These are phyloP conservation scores for Galerina sulciceps DNA, from an alignment of 768 basidiomycete genomes.

Conservation along the genomic window DNA sequence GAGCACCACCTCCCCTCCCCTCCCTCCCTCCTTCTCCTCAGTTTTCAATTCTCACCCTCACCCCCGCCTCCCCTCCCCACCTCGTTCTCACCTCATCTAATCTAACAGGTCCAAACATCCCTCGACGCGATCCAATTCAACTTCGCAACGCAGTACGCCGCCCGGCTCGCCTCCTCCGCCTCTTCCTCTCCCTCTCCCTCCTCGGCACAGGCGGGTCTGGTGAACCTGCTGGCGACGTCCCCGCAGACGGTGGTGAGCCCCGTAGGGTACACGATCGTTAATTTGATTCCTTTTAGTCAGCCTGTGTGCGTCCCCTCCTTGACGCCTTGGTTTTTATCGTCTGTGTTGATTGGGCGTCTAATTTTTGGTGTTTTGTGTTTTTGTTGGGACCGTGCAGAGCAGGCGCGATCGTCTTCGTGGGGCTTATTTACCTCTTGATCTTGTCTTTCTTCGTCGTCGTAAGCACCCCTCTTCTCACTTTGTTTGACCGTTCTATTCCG, in stretches of 20 bases:
- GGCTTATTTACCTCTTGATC: slow-evolving; percentile 60
- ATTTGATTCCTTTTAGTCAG: slow-evolving; percentile 62
- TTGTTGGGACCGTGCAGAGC: slow-evolving; percentile 37
- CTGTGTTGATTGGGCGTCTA: background rate
- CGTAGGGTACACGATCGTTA: slow-evolving; percentile 48
- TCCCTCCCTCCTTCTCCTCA: background rate
- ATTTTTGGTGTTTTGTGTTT: background rate
- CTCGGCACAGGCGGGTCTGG: slow-evolving; percentile 19
- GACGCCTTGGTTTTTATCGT: background rate
- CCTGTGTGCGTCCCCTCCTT: slow-evolving; percentile 52
- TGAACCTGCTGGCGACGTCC: slow-evolving; percentile 45
- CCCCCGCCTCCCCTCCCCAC: background rate
- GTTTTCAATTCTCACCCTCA: background rate
- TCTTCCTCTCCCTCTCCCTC: slow-evolving; percentile 17
- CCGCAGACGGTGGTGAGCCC: slow-evolving; percentile 56
- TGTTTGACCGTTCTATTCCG: too few species aligned
- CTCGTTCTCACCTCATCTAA: background rate
- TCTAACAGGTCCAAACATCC: slow-evolving; percentile 38
- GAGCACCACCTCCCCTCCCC: slow-evolving; percentile 3
- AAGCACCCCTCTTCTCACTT: slow-evolving; percentile 16
- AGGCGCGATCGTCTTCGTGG: slow-evolving; percentile 56
- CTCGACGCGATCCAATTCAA: slow-evolving; percentile 34
- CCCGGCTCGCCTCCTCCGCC: slow-evolving; percentile 14
- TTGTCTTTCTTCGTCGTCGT: slow-evolving; percentile 45
- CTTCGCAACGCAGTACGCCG: slow-evolving; percentile 22